Evolutionary conservation across 148 eudicot genomes (phyloP).

Genomic region (Simmondsia chinensis): DNA sequence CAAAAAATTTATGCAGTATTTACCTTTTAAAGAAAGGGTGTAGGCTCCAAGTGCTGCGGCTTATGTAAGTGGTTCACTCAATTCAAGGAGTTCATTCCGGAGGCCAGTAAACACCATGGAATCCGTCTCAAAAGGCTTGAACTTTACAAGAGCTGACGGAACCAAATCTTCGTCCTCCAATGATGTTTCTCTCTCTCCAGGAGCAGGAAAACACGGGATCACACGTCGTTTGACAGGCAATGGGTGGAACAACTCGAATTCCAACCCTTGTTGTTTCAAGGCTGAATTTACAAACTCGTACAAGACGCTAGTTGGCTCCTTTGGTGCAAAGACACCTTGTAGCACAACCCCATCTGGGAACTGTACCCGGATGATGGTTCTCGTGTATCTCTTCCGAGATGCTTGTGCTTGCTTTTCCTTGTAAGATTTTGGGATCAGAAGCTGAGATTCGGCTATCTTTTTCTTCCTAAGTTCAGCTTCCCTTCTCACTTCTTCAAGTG

Average conservation of each 20-base stretch:
- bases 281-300: constrained; percentile 84
- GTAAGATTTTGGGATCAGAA: constrained; percentile 77
- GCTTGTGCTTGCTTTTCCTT: constrained; percentile 93
- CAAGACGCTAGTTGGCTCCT: constrained; percentile 61
- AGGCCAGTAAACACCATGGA: constrained; percentile 72
- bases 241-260: constrained; percentile 78
- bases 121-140: constrained; percentile 76
- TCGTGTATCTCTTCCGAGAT: constrained; percentile 48
- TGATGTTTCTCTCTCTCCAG: constrained; percentile 40
- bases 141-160: constrained; percentile 80
- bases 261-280: constrained; percentile 69
- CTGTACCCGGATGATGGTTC: constrained; percentile 66
- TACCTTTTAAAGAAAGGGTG: no score
- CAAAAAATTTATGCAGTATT: no score
- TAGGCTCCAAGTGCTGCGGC: constrained; percentile 5
- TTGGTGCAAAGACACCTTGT: constrained; percentile 74
- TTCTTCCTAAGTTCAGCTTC: constrained; percentile 76
- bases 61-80: constrained; percentile 71
- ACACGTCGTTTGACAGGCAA: constrained; percentile 52
- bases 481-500: constrained; percentile 65
- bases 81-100: constrained; percentile 71
- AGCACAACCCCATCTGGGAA: constrained; percentile 98
- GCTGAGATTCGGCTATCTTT: constrained; percentile 80
- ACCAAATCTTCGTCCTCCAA: constrained; percentile 79
- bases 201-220: constrained; percentile 66